Evolutionary conservation across 768 basidiomycete genomes (phyloP), one percentile per base, ranked within the genome.

Genomic region (Naganishia onofrii): DNA sequence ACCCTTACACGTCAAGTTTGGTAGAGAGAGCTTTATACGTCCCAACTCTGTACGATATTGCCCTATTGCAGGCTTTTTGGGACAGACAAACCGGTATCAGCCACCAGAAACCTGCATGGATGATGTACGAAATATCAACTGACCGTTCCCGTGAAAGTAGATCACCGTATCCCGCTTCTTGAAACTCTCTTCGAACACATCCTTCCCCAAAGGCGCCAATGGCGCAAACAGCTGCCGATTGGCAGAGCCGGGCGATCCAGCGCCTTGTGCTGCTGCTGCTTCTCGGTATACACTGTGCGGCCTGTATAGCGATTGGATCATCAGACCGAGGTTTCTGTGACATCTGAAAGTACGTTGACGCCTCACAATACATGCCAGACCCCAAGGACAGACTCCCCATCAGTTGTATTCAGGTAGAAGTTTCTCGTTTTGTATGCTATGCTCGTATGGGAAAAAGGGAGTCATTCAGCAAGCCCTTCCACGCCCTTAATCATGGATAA

Each of bases 81-180:
- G 38, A 2, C 19, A n/a, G 34, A 7, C 3, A 28, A n/a, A 23
- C 32, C 17, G 19, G 31, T 12, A 53, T 46, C 31, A 48, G 26
- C 23, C n/a, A n/a, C n/a, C n/a, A n/a, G n/a, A n/a, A n/a, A 32
- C 8, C 0, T 9, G 10, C 21, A 32, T 32, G 29, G 4, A 31
- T 51, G 26, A 56, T 32, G 19, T 28, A 19, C 9, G 19, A 26
- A 46, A 51, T 9, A 31, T 5, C 56, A 0, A 70, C 79, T 32
- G 19, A 81, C 81, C 42, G 72, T 95, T 95, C 12, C 95, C 95
- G 73, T 97, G 95, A 52, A 94, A 84, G 82, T 90, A 95, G n/a
- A 97, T 83, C n/a, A 95, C 83, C 0, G 90, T 93, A 0, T 92
- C 92, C 31, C 84, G 80, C 0, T 82, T 72, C 15, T 82, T 80